Evolutionary conservation across 1,139 yeast genomes (phyloP).

Genomic region (Debaryomycetaceae sp.): DNA sequence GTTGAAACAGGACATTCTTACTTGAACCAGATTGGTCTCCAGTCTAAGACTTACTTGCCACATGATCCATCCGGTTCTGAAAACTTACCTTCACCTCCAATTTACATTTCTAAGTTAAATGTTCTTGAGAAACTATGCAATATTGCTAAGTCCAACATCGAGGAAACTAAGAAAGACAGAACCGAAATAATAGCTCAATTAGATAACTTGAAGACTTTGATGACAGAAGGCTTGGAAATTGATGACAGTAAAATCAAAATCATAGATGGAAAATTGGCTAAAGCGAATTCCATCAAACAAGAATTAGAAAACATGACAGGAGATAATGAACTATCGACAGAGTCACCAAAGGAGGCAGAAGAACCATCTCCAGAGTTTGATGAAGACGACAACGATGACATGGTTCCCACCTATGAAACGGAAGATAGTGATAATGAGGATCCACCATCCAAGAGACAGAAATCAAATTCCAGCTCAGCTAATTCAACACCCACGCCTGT

Average conservation of each 20-base stretch:
- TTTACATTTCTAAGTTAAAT: constrained; percentile 45
- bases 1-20: constrained; percentile 32
- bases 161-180: constrained; percentile 38
- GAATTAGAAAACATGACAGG: constrained; percentile 46
- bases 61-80: constrained; percentile 41
- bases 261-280: constrained; percentile 36
- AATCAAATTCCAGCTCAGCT: constrained; percentile 23
- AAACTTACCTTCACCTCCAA: constrained; percentile 50
- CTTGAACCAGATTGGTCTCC: constrained; percentile 42
- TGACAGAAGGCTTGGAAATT: constrained; percentile 41
- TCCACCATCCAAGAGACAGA: constrained; percentile 21
- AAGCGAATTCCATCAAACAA: constrained; percentile 36
- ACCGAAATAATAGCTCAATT: constrained; percentile 39
- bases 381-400: constrained; percentile 23
- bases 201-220: constrained; percentile 35
- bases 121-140: constrained; percentile 42
- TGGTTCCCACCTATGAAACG: constrained; percentile 35
- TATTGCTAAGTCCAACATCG: constrained; percentile 32
- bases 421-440: constrained; percentile 27
- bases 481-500: constrained; percentile 25
- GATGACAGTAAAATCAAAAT: constrained; percentile 44
- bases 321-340: constrained; percentile 13
- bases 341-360: constrained; percentile 10
- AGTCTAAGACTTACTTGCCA: constrained; percentile 42
- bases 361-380: constrained; percentile 19